These are phyloP conservation scores for Lobosporangium transversale DNA, from an alignment of 192 early-diverging fungal species.

Conservation along the genomic window DNA sequence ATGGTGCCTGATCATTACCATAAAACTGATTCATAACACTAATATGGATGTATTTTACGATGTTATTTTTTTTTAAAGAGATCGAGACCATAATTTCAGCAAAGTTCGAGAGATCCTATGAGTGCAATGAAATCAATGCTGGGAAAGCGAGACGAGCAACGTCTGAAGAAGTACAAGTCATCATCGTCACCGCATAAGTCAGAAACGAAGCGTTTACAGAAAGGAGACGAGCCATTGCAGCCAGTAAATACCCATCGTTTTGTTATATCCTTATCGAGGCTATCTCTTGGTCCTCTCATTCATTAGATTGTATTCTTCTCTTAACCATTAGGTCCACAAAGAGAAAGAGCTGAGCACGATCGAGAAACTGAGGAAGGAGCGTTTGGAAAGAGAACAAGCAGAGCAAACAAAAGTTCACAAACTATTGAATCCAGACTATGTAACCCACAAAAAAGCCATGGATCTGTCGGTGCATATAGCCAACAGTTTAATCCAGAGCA, in stretches of 20 bases:
- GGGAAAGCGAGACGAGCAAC: slow-evolving; percentile 16
- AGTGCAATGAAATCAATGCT: slow-evolving; percentile 34
- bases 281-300: too few species aligned
- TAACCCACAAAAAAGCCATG: slow-evolving; percentile 7
- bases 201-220: background rate
- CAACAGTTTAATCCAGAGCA: slow-evolving; percentile 62
- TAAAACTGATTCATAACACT: too few species aligned
- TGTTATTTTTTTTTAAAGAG: too few species aligned
- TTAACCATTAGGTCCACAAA: slow-evolving; percentile 3
- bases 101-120: slow-evolving; percentile 55
- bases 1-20: too few species aligned
- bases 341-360: slow-evolving; percentile 33
- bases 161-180: slow-evolving; percentile 1
- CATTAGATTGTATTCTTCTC: too few species aligned
- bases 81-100: background rate
- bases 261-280: too few species aligned
- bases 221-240: too few species aligned
- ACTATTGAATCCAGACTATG: slow-evolving; percentile 30
- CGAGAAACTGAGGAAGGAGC: slow-evolving; percentile 55
- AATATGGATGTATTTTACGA: too few species aligned
- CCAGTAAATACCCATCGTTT: too few species aligned
- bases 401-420: slow-evolving; percentile 39
- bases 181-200: slow-evolving; percentile 3
- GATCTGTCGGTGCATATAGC: slow-evolving; percentile 46
- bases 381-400: slow-evolving; percentile 54